These are phyloP conservation scores for Alternaria hordeiaustralica DNA, from an alignment of 2,329 filamentous ascomycete species.

Conservation along the genomic window DNA sequence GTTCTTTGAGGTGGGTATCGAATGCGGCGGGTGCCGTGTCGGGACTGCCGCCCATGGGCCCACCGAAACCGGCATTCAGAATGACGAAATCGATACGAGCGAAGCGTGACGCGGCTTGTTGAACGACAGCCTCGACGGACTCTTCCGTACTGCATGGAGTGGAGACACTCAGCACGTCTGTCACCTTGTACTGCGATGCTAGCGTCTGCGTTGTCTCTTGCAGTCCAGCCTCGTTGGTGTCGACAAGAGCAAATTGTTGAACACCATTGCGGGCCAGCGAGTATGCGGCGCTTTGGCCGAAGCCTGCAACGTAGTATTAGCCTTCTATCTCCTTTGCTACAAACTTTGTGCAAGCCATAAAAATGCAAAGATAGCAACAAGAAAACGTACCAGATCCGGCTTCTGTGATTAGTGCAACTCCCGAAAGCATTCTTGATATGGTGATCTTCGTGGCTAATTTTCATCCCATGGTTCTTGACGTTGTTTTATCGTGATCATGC, in stretches of 20 bases:
- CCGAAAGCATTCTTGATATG: constrained; percentile 11
- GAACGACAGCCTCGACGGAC: constrained; percentile 47
- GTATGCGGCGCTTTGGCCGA: constrained; percentile 14
- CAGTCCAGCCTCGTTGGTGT: constrained; percentile 14
- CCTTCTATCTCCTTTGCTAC: neutral
- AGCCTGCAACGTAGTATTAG: constrained; percentile 8
- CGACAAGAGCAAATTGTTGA: constrained; percentile 10
- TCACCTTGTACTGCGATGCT: constrained; percentile 2
- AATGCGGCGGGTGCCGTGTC: constrained; percentile 56
- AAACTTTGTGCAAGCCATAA: neutral
- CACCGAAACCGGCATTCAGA: constrained; percentile 60
- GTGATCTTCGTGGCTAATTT: constrained; percentile 2
- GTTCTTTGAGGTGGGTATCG: constrained; percentile 56
- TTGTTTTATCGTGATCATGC: constrained; percentile 12
- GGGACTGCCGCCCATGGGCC: constrained; percentile 50
- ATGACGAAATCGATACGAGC: constrained; percentile 60
- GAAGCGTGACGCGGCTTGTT: constrained; percentile 42
- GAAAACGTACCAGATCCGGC: constrained; percentile 14
- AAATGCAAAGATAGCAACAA: neutral
- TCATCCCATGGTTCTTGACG: constrained; percentile 3
- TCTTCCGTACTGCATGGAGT: constrained; percentile 19
- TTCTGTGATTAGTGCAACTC: constrained; percentile 13
- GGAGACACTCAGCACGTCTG: constrained; percentile 11
- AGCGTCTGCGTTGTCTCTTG: constrained; percentile 12
- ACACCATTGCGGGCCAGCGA: constrained; percentile 12